Evolutionary conservation across 164 flowering plant genomes (phyloP), one percentile per base, ranked within the genome.

Genomic region (Vitis rupestris): DNA sequence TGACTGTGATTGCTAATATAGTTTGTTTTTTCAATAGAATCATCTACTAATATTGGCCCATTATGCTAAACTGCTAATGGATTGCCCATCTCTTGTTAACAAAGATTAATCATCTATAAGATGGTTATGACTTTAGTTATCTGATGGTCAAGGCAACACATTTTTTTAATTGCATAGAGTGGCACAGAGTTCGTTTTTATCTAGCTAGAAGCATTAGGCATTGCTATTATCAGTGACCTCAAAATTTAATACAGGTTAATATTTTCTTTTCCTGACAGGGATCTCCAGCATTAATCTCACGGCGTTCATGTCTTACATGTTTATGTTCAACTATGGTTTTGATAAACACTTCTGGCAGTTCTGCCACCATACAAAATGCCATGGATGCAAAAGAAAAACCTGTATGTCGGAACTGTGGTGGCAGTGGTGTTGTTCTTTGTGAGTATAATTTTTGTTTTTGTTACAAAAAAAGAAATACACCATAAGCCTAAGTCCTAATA

Each of bases 341-440:
- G 73, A 82, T 84, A 55, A 80, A 30, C 65, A 67, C 71, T 78
- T 65, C 84, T 50, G 79, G 76, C 9, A 75, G 63, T 65, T 70
- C 73, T 8, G 14, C 29, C n/a, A 71, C 82, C 55, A 74, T 58
- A 56, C 70, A 79, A 9, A 74, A 78, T 50, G 92, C 90, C 58
- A 16, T 74, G 65, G 93, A 86, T 55, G 87, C 72, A 71, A 82
- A 76, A 64, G 90, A 86, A 67, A 81, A 69, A 68, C 73, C 92
- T 49, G 97, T 69, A 10, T 94, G 99, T 78, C 84, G 97, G 37
- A 94, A 92, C 70, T 94, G 99, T 85, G 75, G 78, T 65, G 99
- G 97, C 47, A 86, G 91, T 84, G 98, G 99, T 68, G 95, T 94
- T 77, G 74, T 94, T 56, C 82, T 94, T 9, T 94, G 99, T 94